These are phyloP conservation scores for Fraxinus sp. DNA, from an alignment of 305 asterid species.

Conservation along the genomic window DNA sequence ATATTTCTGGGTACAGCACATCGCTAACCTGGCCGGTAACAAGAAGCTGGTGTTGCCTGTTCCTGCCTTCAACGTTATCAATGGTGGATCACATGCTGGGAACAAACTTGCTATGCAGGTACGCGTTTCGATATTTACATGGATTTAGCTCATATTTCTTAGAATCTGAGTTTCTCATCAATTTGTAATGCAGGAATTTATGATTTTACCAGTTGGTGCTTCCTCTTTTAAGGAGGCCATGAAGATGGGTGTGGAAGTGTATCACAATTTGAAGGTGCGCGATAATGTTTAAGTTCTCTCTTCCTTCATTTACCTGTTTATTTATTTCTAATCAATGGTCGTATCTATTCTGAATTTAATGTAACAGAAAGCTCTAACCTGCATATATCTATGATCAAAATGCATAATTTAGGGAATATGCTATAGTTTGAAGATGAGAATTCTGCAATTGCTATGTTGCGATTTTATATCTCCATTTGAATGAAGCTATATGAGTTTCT, in stretches of 20 bases:
- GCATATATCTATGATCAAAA: neutral
- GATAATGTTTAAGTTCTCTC: neutral
- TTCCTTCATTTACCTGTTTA: neutral
- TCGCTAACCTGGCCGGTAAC: slow-evolving; percentile 91
- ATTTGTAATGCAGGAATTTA: slow-evolving; percentile 60
- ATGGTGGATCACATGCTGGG: slow-evolving; percentile 98
- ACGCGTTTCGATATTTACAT: slow-evolving; percentile 12
- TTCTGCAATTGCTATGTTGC: neutral
- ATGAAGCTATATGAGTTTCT: neutral
- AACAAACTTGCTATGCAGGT: slow-evolving; percentile 99
- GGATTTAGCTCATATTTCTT: neutral
- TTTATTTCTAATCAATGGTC: neutral
- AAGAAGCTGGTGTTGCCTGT: slow-evolving; percentile 88
- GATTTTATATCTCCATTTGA: neutral
- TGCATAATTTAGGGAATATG: neutral
- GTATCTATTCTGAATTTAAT: neutral
- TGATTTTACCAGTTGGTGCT: slow-evolving; percentile 95
- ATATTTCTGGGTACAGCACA: slow-evolving; percentile 54
- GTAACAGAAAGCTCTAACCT: neutral
- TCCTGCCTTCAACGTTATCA: slow-evolving; percentile 94
- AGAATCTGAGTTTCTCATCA: neutral
- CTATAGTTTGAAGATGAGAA: neutral
- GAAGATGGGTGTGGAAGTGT: slow-evolving; percentile 99
- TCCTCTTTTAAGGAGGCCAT: slow-evolving; percentile 86
- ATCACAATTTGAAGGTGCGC: slow-evolving; percentile 84